These are phyloP conservation scores for Smittium culicis DNA, from an alignment of 371 early-diverging fungal species.

Conservation along the genomic window DNA sequence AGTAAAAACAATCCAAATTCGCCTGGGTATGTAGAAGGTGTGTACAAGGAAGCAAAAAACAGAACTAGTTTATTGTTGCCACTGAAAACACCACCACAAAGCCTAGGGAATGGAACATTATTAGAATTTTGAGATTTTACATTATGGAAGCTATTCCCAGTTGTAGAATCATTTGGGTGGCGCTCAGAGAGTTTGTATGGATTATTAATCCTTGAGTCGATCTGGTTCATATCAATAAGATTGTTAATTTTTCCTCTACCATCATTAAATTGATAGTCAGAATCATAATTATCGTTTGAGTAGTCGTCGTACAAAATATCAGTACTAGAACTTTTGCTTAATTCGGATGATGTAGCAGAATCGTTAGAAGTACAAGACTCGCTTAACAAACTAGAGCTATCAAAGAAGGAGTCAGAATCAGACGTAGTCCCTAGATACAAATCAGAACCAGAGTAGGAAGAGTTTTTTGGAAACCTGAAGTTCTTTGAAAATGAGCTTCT, in stretches of 20 bases:
- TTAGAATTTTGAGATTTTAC: not conserved
- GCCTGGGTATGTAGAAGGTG: conserved; percentile 24
- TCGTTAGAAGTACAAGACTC: not conserved
- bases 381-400: not conserved
- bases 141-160: not conserved
- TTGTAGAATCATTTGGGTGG: not conserved
- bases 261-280: not conserved
- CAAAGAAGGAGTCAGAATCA: not conserved
- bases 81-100: conserved; percentile 82
- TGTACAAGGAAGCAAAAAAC: conserved; percentile 65
- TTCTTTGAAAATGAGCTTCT: not conserved
- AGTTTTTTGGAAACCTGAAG: not conserved
- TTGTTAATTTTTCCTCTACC: not conserved
- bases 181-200: not conserved
- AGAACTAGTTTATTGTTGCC: conserved; percentile 62
- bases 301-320: not conserved
- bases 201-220: not conserved
- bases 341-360: not conserved
- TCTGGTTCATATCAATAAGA: not conserved
- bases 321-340: not conserved
- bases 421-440: not conserved
- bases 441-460: not conserved
- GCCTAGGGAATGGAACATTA: conserved; percentile 60
- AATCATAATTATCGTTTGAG: not conserved
- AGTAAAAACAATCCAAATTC: conserved; percentile 2